phyloP scores from a whole-genome alignment of 2,329 filamentous ascomycete species.

The Fusarium goolgardi region DNA sequence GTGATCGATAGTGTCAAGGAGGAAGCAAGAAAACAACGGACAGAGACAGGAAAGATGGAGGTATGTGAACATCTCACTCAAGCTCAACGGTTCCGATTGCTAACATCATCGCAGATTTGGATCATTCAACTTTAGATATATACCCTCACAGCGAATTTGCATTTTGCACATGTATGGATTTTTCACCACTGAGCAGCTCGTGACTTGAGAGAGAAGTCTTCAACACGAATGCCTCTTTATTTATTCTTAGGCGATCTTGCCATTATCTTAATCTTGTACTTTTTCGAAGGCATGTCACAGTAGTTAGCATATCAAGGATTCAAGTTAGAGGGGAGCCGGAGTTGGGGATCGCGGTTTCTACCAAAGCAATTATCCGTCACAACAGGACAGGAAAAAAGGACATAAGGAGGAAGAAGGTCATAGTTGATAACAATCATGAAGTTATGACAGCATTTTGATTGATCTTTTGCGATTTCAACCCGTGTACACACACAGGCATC shows the following conservation, averaged over 20 bases:
- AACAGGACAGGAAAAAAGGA: conserved; percentile 21
- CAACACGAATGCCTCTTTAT: conserved; percentile 5
- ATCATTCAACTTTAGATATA: conserved; percentile 56
- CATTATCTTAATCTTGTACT: conserved; percentile 39
- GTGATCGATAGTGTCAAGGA: conserved; percentile 77
- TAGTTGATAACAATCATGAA: conserved; percentile 40
- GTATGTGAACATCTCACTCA: conserved; percentile 65
- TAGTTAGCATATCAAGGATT: conserved; percentile 31
- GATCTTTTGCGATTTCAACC: not conserved
- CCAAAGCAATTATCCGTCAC: conserved; percentile 28
- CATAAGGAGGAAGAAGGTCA: conserved; percentile 13
- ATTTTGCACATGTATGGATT: conserved; percentile 38
- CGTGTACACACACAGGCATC: not conserved
- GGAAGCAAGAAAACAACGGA: conserved; percentile 76
- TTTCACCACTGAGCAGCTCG: conserved; percentile 35
- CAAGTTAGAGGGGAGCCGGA: conserved; percentile 37
- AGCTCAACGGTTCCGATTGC: conserved; percentile 27
- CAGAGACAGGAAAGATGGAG: conserved; percentile 94
- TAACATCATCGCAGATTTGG: conserved; percentile 58
- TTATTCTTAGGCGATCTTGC: conserved; percentile 21
- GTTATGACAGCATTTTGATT: conserved; percentile 27
- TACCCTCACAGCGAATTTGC: conserved; percentile 45
- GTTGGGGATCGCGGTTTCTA: conserved; percentile 26
- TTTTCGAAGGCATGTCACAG: conserved; percentile 20
- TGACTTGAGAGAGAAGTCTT: conserved; percentile 12